Base-by-base conservation (phyloP, 495 filamentous ascomycete species). In the Daldinia caldariorum region DNA sequence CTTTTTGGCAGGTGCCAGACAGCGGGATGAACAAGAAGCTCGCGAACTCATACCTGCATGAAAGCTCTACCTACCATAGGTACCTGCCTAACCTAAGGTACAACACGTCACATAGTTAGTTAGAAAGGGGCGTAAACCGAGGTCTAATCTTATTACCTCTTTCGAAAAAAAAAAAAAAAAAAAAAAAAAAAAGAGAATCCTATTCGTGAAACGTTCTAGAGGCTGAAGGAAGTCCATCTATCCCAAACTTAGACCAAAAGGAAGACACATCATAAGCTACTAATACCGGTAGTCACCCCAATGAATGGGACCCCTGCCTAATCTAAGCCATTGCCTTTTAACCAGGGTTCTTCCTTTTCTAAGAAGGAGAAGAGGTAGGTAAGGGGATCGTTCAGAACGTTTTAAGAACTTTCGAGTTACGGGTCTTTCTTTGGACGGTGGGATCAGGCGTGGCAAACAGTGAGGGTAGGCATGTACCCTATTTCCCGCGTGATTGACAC, bases 401-500 rank as follows among this genome's bases (percentile, higher is more conserved):
- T 26, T 51, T 34, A 56, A 39, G 31, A 49, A 61, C 29, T 26
- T 9, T 16, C 35, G 4, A 35, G 16, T 32, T 20, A 39, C 16
- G 16, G 35, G n/a, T 67, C 34, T 47, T 10, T 47, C 56, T 57
- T 56, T 61, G 10, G 29, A 16, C 6, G 5, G 55, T 50, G 64
- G 64, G 29, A 50, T 58, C 32, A 38, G 31, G 29, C 29, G 66
- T 68, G 58, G 43, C 66, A 49, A 49, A 18, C 47, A 41, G 58
- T 50, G 31, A 59, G 38, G 26, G 34, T 34, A 69, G 58, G 66
- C 26, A 26, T 26, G 50, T 39, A n/a, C n/a, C n/a, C n/a, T n/a
- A 62, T 26, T 45, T 37, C 29, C 6, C 49, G 22, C 43, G 43
- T 16, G 35, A 38, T 63, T 58, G 35, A 26, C 26, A 26, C 26